Percentiles rank a stretch among this genome's conserved stretches.
Conservation (phyloP, 2,329 filamentous ascomycete genomes). For the Exophiala xenobiotica region DNA sequence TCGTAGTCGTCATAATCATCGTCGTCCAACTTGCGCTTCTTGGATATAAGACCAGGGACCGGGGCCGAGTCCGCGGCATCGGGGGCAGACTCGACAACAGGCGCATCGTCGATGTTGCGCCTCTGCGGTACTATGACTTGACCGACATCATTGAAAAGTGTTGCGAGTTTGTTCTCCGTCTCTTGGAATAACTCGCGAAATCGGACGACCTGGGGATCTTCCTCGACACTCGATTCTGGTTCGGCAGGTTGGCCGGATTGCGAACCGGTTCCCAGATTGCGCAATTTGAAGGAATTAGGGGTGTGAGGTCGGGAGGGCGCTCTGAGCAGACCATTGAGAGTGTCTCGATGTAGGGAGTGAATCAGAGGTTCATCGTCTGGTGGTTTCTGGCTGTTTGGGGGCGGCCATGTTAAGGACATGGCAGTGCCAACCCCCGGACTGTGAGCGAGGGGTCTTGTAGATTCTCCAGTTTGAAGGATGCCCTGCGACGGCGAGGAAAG, state of each 20-base stretch:
- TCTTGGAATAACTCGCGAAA: conserved; percentile 77
- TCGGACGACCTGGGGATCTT: conserved; percentile 65
- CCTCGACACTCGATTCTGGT: conserved; percentile 62
- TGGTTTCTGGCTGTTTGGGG: conserved; percentile 55
- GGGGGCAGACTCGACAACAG: conserved; percentile 33
- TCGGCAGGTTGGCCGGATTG: conserved; percentile 50
- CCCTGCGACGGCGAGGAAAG: conserved; percentile 22
- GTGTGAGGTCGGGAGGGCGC: conserved; percentile 45
- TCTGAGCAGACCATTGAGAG: conserved; percentile 45
- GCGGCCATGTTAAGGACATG: conserved; percentile 69
- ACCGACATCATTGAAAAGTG: conserved; percentile 62
- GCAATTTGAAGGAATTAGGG: conserved; percentile 42
- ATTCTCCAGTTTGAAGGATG: conserved; percentile 44
- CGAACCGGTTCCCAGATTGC: conserved; percentile 43
- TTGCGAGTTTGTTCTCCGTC: conserved; percentile 72
- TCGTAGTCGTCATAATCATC: conserved; percentile 84
- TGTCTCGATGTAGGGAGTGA: conserved; percentile 30
- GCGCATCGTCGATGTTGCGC: conserved; percentile 52
- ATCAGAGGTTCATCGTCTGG: conserved; percentile 66
- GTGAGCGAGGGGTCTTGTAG: conserved; percentile 45
- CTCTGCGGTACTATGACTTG: conserved; percentile 34
- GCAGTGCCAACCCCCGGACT: conserved; percentile 43
- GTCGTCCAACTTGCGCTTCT: conserved; percentile 74
- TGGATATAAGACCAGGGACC: conserved; percentile 52
- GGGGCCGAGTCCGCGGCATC: conserved; percentile 52